A percentile compares a stretch with the other conserved stretches of the same genome.
phyloP scores from a whole-genome alignment of 768 basidiomycete genomes.

The Auricularia cornea region DNA sequence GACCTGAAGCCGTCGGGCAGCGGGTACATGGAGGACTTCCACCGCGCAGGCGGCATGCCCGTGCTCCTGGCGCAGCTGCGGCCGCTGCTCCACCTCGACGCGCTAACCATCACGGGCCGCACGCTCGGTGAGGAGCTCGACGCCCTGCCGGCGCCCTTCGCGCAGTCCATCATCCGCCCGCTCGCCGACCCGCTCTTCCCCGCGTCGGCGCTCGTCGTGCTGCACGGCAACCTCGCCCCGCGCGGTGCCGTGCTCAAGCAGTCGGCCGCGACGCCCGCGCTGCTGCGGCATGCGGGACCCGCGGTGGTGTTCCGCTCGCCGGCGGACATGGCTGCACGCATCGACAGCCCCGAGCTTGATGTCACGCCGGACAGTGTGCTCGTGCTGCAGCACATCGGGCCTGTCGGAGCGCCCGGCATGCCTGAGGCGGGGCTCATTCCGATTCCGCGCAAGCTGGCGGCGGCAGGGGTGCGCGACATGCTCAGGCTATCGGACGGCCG shows the following conservation, averaged over 20 bases:
- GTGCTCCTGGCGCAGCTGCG: slow-evolving; percentile 5
- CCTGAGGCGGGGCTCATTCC: slow-evolving; percentile 21
- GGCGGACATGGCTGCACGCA: slow-evolving; percentile 13
- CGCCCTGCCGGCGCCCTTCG: slow-evolving; percentile 7
- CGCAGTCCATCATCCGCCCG: slow-evolving; percentile 8
- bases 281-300: slow-evolving; percentile 10
- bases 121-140: slow-evolving; percentile 11
- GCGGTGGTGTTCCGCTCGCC: slow-evolving; percentile 16
- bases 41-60: slow-evolving; percentile 13
- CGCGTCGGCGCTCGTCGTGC: slow-evolving; percentile 7
- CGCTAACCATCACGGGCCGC: slow-evolving; percentile 11
- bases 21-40: slow-evolving; percentile 14
- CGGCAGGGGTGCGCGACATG: slow-evolving; percentile 18
- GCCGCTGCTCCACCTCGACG: slow-evolving; percentile 9
- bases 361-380: slow-evolving; percentile 12
- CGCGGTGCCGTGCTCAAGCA: slow-evolving; percentile 11
- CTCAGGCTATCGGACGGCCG: slow-evolving; percentile 18
- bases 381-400: slow-evolving; percentile 19
- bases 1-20: slow-evolving; percentile 14
- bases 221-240: slow-evolving; percentile 12
- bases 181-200: slow-evolving; percentile 10
- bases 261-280: slow-evolving; percentile 7
- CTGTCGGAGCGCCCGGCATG: slow-evolving; percentile 19
- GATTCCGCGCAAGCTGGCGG: slow-evolving; percentile 18
- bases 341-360: slow-evolving; percentile 13